These are phyloP conservation scores for Thermomucor indicae-seudaticae DNA, from an alignment of 371 early-diverging fungal genomes.

Conservation along the genomic window DNA sequence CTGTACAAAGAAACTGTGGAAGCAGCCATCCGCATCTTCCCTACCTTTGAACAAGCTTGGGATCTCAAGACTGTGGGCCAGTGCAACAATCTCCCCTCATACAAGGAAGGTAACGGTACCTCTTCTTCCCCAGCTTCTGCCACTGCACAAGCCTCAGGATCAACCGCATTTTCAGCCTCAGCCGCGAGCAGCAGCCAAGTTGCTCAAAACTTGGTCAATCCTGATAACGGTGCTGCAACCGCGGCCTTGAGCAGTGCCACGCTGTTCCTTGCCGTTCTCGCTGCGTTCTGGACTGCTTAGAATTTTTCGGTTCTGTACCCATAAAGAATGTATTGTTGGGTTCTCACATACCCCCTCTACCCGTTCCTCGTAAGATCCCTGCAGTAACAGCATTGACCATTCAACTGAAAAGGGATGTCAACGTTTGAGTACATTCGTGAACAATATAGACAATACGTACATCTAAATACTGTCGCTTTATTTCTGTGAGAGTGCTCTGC, in stretches of 20 bases:
- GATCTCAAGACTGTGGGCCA: conserved; percentile 36
- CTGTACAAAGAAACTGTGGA: conserved; percentile 34
- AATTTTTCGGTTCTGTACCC: background rate
- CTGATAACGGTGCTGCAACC: background rate
- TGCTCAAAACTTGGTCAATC: background rate
- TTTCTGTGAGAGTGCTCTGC: too few species aligned
- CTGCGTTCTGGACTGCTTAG: conserved; percentile 4
- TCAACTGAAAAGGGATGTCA: too few species aligned
- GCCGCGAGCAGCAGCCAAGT: background rate
- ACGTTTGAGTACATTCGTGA: too few species aligned
- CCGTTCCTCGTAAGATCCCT: too few species aligned
- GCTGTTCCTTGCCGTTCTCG: background rate
- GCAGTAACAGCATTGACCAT: too few species aligned
- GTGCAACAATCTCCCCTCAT: conserved; percentile 32
- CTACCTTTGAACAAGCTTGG: conserved; percentile 32
- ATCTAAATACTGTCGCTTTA: too few species aligned
- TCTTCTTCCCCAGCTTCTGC: background rate
- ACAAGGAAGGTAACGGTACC: conserved; percentile 23
- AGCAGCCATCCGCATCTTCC: conserved; percentile 32
- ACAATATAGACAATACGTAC: too few species aligned
- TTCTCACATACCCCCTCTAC: too few species aligned
- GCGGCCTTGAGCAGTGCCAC: too few species aligned
- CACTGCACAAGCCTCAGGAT: too few species aligned
- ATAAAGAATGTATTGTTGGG: too few species aligned
- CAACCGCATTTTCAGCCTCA: background rate